Percentiles rank a stretch among this genome's conserved stretches.
Evolutionary conservation across 345 rosid species (phyloP).

Genomic region (Aquilaria yunnanensis): DNA sequence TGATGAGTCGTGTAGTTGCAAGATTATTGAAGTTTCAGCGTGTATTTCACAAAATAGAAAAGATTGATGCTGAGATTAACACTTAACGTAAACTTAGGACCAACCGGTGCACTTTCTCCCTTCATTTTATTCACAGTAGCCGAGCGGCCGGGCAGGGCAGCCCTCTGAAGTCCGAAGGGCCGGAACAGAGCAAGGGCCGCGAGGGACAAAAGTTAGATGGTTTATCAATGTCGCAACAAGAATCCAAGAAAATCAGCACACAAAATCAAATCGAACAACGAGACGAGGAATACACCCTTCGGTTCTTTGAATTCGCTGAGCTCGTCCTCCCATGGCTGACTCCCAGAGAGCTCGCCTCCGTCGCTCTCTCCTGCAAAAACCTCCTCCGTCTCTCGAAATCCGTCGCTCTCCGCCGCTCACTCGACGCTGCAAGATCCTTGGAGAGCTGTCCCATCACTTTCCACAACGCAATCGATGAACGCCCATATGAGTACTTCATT

Average conservation of each 20-base stretch:
- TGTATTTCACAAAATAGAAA: too few relatives aligned
- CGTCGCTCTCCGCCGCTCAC: conserved; percentile 42
- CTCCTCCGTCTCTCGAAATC: conserved; percentile 31
- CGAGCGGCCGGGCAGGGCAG: too few relatives aligned
- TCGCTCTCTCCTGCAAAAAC: conserved; percentile 51
- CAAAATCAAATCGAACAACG: not conserved
- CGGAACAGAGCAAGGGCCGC: not conserved
- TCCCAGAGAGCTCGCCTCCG: conserved; percentile 46
- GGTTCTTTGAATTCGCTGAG: conserved; percentile 30
- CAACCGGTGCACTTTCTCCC: too few relatives aligned
- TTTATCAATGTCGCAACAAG: not conserved
- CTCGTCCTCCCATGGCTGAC: conserved; percentile 69
- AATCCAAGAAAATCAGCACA: not conserved
- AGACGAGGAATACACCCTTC: not conserved
- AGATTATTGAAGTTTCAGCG: too few relatives aligned
- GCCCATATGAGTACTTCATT: conserved; percentile 53
- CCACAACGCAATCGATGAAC: conserved; percentile 30
- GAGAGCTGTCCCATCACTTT: conserved; percentile 57
- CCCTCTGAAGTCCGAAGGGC: too few relatives aligned
- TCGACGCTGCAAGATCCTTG: conserved; percentile 57
- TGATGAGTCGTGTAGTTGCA: too few relatives aligned
- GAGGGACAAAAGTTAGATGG: not conserved
- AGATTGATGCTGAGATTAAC: too few relatives aligned
- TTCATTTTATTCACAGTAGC: too few relatives aligned
- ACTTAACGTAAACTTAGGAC: too few relatives aligned